phyloP scores from a whole-genome alignment of 108 stramenopile species.

The Seminavis robusta region DNA sequence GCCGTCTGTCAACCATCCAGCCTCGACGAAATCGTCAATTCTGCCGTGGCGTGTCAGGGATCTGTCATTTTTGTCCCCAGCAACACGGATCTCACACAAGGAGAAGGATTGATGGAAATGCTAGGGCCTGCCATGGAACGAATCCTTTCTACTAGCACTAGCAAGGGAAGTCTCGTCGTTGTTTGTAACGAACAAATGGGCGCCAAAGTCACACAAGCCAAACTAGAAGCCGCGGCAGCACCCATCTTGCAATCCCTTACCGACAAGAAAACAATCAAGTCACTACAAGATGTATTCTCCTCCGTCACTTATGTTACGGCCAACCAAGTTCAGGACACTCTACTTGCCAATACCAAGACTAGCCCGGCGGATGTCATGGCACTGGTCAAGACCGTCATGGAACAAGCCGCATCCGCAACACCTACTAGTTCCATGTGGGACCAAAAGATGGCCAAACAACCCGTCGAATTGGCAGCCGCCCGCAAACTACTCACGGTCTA shows the following conservation, averaged over 20 bases:
- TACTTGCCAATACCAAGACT: conserved; percentile 33
- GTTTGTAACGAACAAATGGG: conserved; percentile 34
- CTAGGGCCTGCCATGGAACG: conserved; percentile 78
- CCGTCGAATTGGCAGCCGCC: conserved; percentile 70
- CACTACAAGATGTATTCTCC: conserved; percentile 64
- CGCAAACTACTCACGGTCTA: conserved; percentile 48
- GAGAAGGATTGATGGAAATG: conserved; percentile 75
- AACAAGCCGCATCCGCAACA: conserved; percentile 11
- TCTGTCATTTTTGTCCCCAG: conserved; percentile 65
- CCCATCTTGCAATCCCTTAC: conserved; percentile 53
- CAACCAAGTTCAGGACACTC: conserved; percentile 42
- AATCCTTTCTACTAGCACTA: conserved; percentile 27
- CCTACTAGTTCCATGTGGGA: conserved; percentile 30
- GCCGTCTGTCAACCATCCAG: conserved; percentile 50
- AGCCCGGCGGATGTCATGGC: conserved; percentile 29
- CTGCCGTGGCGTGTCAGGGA: conserved; percentile 72
- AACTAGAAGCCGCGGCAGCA: conserved; percentile 50
- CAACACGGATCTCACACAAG: conserved; percentile 55
- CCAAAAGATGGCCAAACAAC: conserved; percentile 36
- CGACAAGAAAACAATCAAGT: conserved; percentile 27
- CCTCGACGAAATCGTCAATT: conserved; percentile 56
- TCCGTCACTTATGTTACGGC: conserved; percentile 56
- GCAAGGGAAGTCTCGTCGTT: conserved; percentile 40
- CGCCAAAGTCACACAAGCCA: conserved; percentile 26
- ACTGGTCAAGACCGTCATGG: conserved; percentile 23